Evolutionary conservation across 306 rosid genomes (phyloP).

Genomic region (cucumber (Cucumis sativus)): DNA sequence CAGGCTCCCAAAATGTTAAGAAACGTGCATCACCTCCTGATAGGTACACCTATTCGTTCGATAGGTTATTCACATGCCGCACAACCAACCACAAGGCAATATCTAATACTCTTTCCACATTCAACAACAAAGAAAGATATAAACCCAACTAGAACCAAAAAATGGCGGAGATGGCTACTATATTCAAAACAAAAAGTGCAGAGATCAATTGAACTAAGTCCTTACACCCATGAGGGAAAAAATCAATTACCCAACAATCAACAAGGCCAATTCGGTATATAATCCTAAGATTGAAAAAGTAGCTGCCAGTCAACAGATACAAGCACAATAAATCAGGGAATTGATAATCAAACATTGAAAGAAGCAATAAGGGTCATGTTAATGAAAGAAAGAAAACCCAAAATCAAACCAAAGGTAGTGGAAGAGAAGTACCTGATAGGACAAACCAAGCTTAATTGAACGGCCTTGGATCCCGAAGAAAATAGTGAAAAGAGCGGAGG

Average conservation of each 20-base stretch:
- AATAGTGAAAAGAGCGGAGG: slow-evolving; percentile 63
- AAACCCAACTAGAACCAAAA: background rate
- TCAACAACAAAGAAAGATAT: background rate
- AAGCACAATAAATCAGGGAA: background rate
- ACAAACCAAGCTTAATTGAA: slow-evolving; percentile 56
- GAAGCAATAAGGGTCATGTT: background rate
- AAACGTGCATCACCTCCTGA: background rate
- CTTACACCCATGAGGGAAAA: background rate
- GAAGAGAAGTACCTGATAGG: slow-evolving; percentile 55
- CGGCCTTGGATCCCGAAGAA: slow-evolving; percentile 94
- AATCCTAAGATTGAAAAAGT: background rate
- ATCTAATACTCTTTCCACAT: background rate
- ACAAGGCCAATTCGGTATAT: background rate
- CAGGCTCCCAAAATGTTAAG: background rate
- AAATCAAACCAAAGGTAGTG: background rate
- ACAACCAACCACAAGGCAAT: background rate
- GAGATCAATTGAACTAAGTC: background rate
- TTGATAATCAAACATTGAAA: background rate
- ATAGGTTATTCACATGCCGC: background rate
- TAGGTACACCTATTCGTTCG: background rate
- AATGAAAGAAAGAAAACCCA: background rate
- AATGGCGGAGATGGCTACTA: background rate
- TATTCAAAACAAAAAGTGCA: background rate
- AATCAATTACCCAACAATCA: background rate
- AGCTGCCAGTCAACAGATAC: background rate